Evolutionary conservation across 257 asterid species (phyloP).

Genomic region (Plectranthus barbatus): DNA sequence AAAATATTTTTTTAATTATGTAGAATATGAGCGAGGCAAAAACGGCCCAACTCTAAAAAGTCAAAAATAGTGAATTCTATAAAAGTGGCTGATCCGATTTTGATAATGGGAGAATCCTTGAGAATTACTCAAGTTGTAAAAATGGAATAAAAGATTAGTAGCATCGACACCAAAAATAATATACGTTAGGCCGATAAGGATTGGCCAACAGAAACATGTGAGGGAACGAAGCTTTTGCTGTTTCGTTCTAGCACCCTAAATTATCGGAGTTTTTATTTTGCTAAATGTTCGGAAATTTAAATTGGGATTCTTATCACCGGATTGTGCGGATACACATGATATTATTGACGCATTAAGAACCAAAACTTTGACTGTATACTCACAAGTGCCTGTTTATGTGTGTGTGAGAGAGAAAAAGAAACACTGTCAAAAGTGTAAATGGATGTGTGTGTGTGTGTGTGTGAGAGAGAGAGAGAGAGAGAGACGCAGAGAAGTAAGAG

Average conservation of each 20-base stretch:
- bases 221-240: not conserved
- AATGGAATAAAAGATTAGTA: not conserved
- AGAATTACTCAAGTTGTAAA: not conserved
- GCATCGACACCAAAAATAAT: not conserved
- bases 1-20: too few relatives aligned
- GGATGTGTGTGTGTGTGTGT: too few relatives aligned
- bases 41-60: not conserved
- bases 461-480: conserved; percentile 2
- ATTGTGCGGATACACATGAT: conserved; percentile 4
- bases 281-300: conserved; percentile 2
- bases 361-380: conserved; percentile 6
- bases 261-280: not conserved
- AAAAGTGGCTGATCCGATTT: not conserved
- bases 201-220: conserved; percentile 22
- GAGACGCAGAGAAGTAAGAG: not conserved
- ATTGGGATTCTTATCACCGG: not conserved
- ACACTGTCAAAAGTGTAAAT: not conserved
- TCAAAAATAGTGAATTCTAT: not conserved
- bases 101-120: not conserved
- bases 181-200: conserved; percentile 3
- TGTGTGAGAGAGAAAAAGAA: not conserved
- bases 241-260: not conserved
- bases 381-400: not conserved
- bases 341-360: not conserved
- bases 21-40: not conserved